These are phyloP conservation scores for Aquilaria malaccensis DNA, from an alignment of 345 rosid species.

Conservation along the genomic window DNA sequence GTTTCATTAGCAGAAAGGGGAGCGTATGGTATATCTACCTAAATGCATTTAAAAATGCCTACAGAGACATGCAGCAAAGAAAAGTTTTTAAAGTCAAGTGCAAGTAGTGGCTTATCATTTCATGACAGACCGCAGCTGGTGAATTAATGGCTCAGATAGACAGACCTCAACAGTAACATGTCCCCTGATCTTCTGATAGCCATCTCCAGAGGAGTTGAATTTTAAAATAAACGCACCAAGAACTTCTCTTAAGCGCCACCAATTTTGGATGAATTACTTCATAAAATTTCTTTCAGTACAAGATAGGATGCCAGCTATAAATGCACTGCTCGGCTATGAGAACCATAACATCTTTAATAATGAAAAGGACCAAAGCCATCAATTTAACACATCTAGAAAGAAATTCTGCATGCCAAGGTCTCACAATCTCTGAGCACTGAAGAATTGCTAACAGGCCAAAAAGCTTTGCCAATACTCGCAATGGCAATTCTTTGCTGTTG, in stretches of 20 bases:
- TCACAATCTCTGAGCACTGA: slow-evolving; percentile 10
- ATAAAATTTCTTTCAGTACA: slow-evolving; percentile 8
- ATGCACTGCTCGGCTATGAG: slow-evolving; percentile 15
- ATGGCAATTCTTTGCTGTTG: no score
- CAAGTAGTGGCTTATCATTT: slow-evolving; percentile 27
- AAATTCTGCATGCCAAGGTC: slow-evolving; percentile 6
- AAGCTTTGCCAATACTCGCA: neutral
- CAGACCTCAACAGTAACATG: slow-evolving; percentile 15
- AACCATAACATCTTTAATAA: slow-evolving; percentile 17
- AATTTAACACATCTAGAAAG: slow-evolving; percentile 17
- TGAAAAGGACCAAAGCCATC: slow-evolving; percentile 12
- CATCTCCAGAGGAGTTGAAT: slow-evolving; percentile 16
- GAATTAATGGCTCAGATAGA: slow-evolving; percentile 22
- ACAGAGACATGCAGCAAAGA: neutral
- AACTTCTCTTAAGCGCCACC: slow-evolving; percentile 1
- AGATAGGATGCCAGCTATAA: slow-evolving; percentile 11
- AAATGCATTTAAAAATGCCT: no score
- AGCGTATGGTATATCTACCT: no score
- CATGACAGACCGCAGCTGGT: slow-evolving; percentile 24
- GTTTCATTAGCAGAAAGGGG: no score
- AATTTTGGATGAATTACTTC: slow-evolving; percentile 7
- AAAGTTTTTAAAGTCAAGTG: neutral
- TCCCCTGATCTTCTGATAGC: slow-evolving; percentile 17
- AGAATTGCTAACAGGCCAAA: slow-evolving; percentile 11
- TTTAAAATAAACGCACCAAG: slow-evolving; percentile 19